Base-by-base conservation (phyloP, 2,329 filamentous ascomycete species). In the Aspergillus sp. region DNA sequence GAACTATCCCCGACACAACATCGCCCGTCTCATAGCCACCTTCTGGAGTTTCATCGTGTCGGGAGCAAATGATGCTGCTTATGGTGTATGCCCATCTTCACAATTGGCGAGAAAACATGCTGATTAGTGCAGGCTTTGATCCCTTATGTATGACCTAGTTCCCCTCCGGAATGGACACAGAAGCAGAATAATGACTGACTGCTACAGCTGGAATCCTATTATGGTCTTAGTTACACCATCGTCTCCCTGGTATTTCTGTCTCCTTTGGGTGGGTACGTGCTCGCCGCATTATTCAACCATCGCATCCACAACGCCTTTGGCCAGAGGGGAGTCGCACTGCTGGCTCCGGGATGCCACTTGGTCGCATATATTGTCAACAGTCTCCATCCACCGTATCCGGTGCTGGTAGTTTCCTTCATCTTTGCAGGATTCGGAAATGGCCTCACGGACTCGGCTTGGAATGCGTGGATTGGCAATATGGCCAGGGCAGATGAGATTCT, bases 401-500 rank as follows among this genome's bases (percentile, higher is more conserved):
- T 72, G 0, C 61, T 73, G 2, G 67, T 72, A 1, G 51, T 67
- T 6, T 64, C 64, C 0, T 72, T 70, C 49, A 62, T 69, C 45
- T 62, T 73, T 35, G 65, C 64, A 0, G 71, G 71, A 0, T 63
- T 73, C 22, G 71, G 70, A 0, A 71, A 71, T 43, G 71, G 70
- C 0, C 53, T 72, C 1, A 64, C 66, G 12, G 70, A 83, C 55
- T 77, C 78, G 0, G 80, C 74, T 5, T 82, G 78, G 73, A 80
- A 79, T 57, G 78, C 78, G 0, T 82, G 78, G 77, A 75, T 82
- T 17, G 87, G 87, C 9, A 85, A 83, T 57, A 86, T 91, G 82
- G 75, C 80, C 10, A 79, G 81, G 49, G 79, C 85, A 6, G 90
- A 90, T 61, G 82, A 90, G 60, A 71, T 91, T 1, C 74, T 89